Base-by-base conservation (phyloP, 352 stramenopile genomes). In the Phytopythium montanum region DNA sequence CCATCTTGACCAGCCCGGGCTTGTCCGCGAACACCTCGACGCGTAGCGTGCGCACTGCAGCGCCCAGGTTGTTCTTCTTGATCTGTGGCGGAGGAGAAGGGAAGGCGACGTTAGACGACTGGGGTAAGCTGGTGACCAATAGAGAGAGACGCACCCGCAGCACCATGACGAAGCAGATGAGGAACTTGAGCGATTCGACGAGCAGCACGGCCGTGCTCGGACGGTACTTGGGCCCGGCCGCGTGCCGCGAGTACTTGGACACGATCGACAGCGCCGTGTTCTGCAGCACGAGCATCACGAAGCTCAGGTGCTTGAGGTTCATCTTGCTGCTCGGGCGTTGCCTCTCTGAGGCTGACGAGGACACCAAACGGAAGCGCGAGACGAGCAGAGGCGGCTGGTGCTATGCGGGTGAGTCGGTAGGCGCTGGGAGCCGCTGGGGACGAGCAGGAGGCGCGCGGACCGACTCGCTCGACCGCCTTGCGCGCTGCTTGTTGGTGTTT, bases 191-290 rank as follows among this genome's bases (percentile, higher is more conserved):
- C 68, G 76, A 57, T 61, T 95, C 86, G 9, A 95, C 85, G 29
- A 95, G 81, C 63, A 94, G 59, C 33, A 95, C 77, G 19, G 86
- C 86, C 36, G 81, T 91, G 54, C 80, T 76, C 9, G 86, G 82
- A 21, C 87, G 85, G 69, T 95, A 95, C 71, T 95, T 95, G 54
- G 83, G 81, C 3, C 81, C 80, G 31, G 67, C 50, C 6, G 66
- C 72, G 18, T 85, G 75, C 21, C 86, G 79, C 56, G 86, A 94
- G 72, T 92, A 94, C 76, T 95, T 95, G 68, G 86, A 92, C 52
- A 92, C 77, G 62, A 95, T 92, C 52, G 83, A 82, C 31, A 95
- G 76, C 56, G 85, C 83, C 62, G 86, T 93, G 70, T 93, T 95
- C 61, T 95, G 86, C 62, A 92, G 51, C 64, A 93, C 84, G 51